These are phyloP conservation scores for Forsythia suspensa DNA, from an alignment of 257 asterid species.

Conservation along the genomic window DNA sequence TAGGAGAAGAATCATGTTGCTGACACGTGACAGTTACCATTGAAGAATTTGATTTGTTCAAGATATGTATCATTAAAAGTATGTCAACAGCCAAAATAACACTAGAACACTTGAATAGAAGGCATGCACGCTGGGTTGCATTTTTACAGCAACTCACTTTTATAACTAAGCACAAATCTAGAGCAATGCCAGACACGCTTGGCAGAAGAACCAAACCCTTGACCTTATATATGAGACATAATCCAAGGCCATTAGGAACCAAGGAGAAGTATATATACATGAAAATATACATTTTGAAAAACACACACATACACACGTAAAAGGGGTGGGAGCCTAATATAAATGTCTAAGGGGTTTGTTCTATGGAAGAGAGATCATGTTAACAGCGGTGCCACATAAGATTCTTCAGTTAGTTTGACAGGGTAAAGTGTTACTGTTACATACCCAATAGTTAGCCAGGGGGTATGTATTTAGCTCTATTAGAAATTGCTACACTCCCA, in stretches of 20 bases:
- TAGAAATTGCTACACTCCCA: background rate
- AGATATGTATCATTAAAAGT: background rate
- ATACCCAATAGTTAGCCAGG: background rate
- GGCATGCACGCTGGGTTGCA: background rate
- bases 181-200: background rate
- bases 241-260: background rate
- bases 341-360: background rate
- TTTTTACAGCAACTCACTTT: background rate
- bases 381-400: background rate
- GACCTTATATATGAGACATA: background rate
- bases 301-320: background rate
- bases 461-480: background rate
- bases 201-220: background rate
- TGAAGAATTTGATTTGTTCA: background rate
- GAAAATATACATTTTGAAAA: background rate
- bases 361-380: background rate
- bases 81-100: background rate
- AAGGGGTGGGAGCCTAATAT: background rate
- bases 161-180: background rate
- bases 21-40: background rate
- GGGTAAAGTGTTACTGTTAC: too few relatives aligned
- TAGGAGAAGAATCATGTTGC: background rate
- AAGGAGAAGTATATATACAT: background rate
- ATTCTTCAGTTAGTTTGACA: background rate
- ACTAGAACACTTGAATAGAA: background rate